Evolutionary conservation across 352 stramenopile genomes (phyloP), one percentile per base, ranked within the genome.

Genomic region (Globisporangium spinosum): DNA sequence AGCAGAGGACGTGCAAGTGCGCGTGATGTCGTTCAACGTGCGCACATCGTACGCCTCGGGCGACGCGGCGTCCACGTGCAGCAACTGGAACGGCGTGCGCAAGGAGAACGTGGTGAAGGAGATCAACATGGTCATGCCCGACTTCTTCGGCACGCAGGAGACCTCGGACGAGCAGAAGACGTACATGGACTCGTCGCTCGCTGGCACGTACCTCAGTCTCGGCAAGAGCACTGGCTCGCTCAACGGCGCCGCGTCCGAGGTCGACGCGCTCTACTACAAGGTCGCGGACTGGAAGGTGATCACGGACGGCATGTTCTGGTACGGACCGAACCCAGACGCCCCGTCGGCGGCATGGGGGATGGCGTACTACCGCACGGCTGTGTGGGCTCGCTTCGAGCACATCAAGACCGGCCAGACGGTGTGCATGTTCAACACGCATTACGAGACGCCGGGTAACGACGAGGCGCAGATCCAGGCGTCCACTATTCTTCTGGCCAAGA

Each of bases 111-210:
- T 90, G 22, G 53, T 86, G 12, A 73, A 61, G 34, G 79, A 91
- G 62, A 84, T 94, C 68, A 77, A 77, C 8, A 78, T 56, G 0
- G 67, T 89, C 0, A 67, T 53, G 1, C 77, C 86, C 49, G 86
- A 94, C 70, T 93, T 94, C 69, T 71, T 94, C 6, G 86, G 86
- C 35, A 93, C 85, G 15, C 86, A 94, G 68, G 86, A 94, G 67
- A 94, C 86, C n/a, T 85, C 83, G 32, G 80, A 90, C 43, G 80
- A 79, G 10, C 86, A 94, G 63, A 85, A 82, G 27, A 56, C 56
- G 27, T 90, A 85, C 65, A 67, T 94, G 45, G 82, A 94, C 70
- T 66, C 74, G 1, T 56, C 76, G 57, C 72, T 92, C 55, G 68
- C 70, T 56, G 79, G 67, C 38, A 89, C 67, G 9, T 94, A 94